phyloP scores from a whole-genome alignment of 2,329 filamentous ascomycete species.

The Plenodomus tracheiphilus region DNA sequence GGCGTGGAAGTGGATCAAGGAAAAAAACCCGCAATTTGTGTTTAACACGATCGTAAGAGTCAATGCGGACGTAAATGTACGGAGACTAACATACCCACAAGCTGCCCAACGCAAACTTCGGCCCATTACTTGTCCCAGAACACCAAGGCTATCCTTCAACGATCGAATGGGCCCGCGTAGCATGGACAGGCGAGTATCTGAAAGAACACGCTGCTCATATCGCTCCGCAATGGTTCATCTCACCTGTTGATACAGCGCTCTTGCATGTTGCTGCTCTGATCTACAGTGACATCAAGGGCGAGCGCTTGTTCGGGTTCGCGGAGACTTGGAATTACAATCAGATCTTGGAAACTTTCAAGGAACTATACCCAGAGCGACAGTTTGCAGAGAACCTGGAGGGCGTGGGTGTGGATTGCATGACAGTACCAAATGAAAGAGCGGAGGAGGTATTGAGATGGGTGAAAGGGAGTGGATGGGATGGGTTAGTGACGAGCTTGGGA shows the following conservation, averaged over 20 bases:
- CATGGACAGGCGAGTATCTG: slow-evolving; percentile 40
- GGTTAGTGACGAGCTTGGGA: slow-evolving; percentile 26
- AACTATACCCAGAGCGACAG: slow-evolving; percentile 45
- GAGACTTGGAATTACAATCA: slow-evolving; percentile 53
- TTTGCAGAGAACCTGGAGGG: slow-evolving; percentile 33
- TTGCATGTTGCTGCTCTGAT: slow-evolving; percentile 59
- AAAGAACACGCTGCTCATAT: slow-evolving; percentile 17
- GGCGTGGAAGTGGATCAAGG: slow-evolving; percentile 52
- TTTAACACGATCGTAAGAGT: slow-evolving; percentile 47
- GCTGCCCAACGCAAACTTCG: slow-evolving; percentile 43
- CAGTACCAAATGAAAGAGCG: slow-evolving; percentile 24
- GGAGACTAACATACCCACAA: slow-evolving; percentile 5
- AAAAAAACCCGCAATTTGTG: slow-evolving; percentile 50
- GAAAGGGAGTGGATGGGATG: slow-evolving; percentile 33
- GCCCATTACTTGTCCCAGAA: slow-evolving; percentile 40
- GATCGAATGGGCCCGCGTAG: slow-evolving; percentile 26
- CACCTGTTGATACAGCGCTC: slow-evolving; percentile 42
- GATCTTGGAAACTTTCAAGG: slow-evolving; percentile 45
- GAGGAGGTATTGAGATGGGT: slow-evolving; percentile 33
- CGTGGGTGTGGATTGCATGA: slow-evolving; percentile 18
- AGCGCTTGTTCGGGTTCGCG: slow-evolving; percentile 60
- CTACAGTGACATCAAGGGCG: slow-evolving; percentile 48
- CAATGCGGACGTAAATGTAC: too few species aligned
- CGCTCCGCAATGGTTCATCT: slow-evolving; percentile 25
- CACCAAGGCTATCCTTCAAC: slow-evolving; percentile 39